Evolutionary conservation across 352 stramenopile genomes (phyloP).

Genomic region (Phytophthora litchii): DNA sequence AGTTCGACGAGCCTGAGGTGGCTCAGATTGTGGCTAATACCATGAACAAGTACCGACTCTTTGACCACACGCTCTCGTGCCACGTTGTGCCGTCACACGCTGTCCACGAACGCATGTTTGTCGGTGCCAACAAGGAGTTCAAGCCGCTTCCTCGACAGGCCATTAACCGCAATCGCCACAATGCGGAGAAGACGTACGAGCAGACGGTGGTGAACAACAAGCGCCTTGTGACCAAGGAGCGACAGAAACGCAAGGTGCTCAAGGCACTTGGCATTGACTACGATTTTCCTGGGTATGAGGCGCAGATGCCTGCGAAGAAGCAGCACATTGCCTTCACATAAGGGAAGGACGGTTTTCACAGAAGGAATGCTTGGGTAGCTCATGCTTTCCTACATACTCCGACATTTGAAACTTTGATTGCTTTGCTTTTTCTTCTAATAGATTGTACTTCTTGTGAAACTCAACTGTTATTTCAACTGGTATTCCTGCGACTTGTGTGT

Average conservation of each 20-base stretch:
- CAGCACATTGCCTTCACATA: slow-evolving; percentile 79
- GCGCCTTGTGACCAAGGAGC: slow-evolving; percentile 76
- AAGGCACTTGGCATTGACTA: slow-evolving; percentile 86
- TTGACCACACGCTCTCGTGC: slow-evolving; percentile 94
- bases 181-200: slow-evolving; percentile 80
- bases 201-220: slow-evolving; percentile 74
- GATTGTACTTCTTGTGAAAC: slow-evolving; percentile 32
- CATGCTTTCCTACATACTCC: background rate
- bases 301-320: slow-evolving; percentile 71
- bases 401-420: slow-evolving; percentile 15
- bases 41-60: slow-evolving; percentile 96
- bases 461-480: too few species aligned
- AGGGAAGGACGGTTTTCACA: slow-evolving; percentile 7
- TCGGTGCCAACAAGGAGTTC: slow-evolving; percentile 85
- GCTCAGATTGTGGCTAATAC: slow-evolving; percentile 93
- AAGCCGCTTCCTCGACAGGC: slow-evolving; percentile 70
- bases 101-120: slow-evolving; percentile 90
- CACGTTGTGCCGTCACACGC: slow-evolving; percentile 89
- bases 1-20: slow-evolving; percentile 94
- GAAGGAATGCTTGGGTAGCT: slow-evolving; percentile 13
- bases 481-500: too few species aligned
- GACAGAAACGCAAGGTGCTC: slow-evolving; percentile 79
- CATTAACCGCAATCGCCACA: slow-evolving; percentile 80
- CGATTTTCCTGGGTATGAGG: slow-evolving; percentile 79
- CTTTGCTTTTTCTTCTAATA: slow-evolving; percentile 33